Evolutionary conservation across 2,329 filamentous ascomycete species (phyloP).

Genomic region (Meredithiella fracta): DNA sequence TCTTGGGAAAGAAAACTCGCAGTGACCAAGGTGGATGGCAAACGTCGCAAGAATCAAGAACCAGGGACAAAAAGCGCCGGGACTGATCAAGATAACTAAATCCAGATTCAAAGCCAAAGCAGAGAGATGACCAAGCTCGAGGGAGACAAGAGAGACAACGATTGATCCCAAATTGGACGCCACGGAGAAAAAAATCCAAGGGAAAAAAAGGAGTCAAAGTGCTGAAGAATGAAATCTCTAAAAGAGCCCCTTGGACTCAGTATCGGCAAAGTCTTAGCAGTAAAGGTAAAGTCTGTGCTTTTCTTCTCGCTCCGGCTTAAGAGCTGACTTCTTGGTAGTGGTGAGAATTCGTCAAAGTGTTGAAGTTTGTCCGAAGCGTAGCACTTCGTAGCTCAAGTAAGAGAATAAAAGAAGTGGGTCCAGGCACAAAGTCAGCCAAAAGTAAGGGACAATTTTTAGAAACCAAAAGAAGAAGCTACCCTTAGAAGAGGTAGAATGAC

Average conservation of each 20-base stretch:
- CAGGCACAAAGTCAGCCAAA: background rate
- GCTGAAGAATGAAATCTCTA: background rate
- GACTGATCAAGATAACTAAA: background rate
- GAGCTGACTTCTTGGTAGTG: too few relatives aligned
- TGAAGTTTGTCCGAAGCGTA: background rate
- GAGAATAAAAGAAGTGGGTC: background rate
- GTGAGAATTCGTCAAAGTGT: background rate
- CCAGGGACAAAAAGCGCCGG: background rate
- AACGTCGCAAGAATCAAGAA: background rate
- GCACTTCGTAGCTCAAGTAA: background rate
- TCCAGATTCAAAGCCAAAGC: background rate
- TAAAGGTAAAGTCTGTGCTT: too few relatives aligned
- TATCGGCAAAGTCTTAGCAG: background rate
- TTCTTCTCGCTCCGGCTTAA: too few relatives aligned
- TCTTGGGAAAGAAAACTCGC: too few relatives aligned
- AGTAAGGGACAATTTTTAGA: background rate
- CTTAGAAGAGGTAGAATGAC: too few relatives aligned
- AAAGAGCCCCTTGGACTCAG: background rate
- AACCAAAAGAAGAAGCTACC: background rate
- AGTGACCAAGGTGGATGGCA: background rate
- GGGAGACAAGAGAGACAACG: too few relatives aligned
- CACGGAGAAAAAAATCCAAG: background rate
- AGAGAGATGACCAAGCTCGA: too few relatives aligned
- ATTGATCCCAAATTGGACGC: background rate
- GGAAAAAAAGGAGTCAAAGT: background rate